Evolutionary conservation across 2,329 filamentous ascomycete species (phyloP), one percentile per base, ranked within the genome.

Genomic region (Ceratocystis cubensis): DNA sequence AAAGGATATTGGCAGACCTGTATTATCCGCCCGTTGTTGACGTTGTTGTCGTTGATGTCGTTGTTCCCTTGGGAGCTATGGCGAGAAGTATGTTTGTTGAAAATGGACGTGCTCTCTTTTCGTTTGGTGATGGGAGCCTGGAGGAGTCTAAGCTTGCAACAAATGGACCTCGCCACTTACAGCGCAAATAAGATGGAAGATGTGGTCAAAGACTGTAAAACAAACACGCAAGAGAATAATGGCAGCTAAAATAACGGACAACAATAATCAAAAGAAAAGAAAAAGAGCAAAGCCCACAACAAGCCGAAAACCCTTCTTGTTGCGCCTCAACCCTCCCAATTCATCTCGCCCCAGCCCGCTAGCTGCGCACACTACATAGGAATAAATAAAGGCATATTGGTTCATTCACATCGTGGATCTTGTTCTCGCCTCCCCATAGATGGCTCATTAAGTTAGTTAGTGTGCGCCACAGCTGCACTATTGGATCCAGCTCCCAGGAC

Each of bases 401-500:
- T 41, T 41, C 37, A 37, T 33, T 59, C 53, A 59, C 53, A 59
- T 59, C 53, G 28, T 59, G 53, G 10, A 59, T 37, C 25, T 59
- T 30, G 28, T n/a, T 59, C 53, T 33, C 53, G 53, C 28, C 17
- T 22, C 22, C 22, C 46, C 46, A n/a, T 22, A 20, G 5, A 22
- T 53, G 22, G 7, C 25, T 8, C 10, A 25, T 56, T 25, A 5
- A 56, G 13, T n/a, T n/a, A 37, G 53, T 59, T 59, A 59, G 53
- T 33, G 53, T 59, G 53, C 53, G 53, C 53, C 53, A 59, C 53
- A 4, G 53, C 53, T 33, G 53, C 53, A 30, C 53, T 59, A 59
- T 59, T 59, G 28, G 7, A 59, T 59, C 53, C 53, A 59, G 53
- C 53, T 59, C 53, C 53, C 25, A 59, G 53, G 53, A 8, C 53